These are phyloP conservation scores for Colletotrichum trifolii DNA, from an alignment of 2,329 filamentous ascomycete genomes.

Conservation along the genomic window DNA sequence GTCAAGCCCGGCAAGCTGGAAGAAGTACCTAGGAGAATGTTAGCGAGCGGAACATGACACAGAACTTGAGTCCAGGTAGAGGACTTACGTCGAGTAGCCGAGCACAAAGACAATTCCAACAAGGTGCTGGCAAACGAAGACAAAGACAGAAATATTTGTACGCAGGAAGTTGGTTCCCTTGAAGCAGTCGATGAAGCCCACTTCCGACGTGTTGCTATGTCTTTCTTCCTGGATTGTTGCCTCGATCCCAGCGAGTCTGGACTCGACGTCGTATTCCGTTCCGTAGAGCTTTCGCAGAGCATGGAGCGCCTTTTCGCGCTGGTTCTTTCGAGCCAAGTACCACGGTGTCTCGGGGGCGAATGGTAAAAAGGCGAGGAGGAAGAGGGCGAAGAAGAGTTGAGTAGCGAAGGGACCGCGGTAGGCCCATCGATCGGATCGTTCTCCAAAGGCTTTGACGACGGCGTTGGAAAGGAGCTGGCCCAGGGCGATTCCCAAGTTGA, in stretches of 20 bases:
- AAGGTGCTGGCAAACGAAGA: slow-evolving; percentile 73
- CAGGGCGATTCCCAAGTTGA: slow-evolving; percentile 72
- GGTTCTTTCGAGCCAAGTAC: slow-evolving; percentile 59
- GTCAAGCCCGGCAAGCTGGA: slow-evolving; percentile 55
- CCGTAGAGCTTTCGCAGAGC: slow-evolving; percentile 57
- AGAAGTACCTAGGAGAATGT: slow-evolving; percentile 49
- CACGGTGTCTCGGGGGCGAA: slow-evolving; percentile 63
- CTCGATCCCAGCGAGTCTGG: slow-evolving; percentile 64
- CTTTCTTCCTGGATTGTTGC: slow-evolving; percentile 60
- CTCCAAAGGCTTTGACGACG: slow-evolving; percentile 55
- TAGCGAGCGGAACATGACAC: accelerated
- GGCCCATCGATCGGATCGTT: slow-evolving; percentile 56
- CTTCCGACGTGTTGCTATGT: slow-evolving; percentile 61
- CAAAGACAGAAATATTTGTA: slow-evolving; percentile 68
- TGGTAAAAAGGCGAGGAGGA: slow-evolving; percentile 56
- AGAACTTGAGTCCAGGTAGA: no score
- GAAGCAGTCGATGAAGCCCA: slow-evolving; percentile 63
- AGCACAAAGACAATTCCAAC: slow-evolving; percentile 47
- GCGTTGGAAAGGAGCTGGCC: slow-evolving; percentile 67
- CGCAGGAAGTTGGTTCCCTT: slow-evolving; percentile 59
- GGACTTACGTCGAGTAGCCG: slow-evolving; percentile 64
- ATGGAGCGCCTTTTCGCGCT: slow-evolving; percentile 51
- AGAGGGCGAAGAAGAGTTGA: slow-evolving; percentile 60
- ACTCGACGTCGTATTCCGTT: slow-evolving; percentile 56
- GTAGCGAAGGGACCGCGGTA: slow-evolving; percentile 60